Conservation (phyloP, 2,329 filamentous ascomycete genomes). For the Ophiostoma novo-ulmi region DNA sequence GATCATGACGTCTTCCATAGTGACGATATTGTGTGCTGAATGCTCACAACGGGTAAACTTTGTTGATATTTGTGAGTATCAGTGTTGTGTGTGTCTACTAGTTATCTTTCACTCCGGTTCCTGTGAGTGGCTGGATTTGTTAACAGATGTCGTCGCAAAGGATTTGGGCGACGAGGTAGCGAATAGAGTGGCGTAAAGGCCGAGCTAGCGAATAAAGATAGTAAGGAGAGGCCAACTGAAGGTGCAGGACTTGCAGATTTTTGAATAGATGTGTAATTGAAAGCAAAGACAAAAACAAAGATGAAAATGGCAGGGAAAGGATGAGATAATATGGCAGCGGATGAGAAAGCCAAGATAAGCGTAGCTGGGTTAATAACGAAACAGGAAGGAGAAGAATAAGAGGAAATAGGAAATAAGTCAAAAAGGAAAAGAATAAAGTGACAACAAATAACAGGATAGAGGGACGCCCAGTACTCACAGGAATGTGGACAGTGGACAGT, state of each 20-base stretch:
- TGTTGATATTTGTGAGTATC: constrained; percentile 4
- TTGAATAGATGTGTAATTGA: background rate
- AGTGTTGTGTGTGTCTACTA: background rate
- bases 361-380: background rate
- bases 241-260: constrained; percentile 3
- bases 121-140: constrained; percentile 9
- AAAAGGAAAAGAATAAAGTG: constrained; percentile 10
- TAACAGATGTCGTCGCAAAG: background rate
- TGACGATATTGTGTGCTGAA: background rate
- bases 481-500: constrained; percentile 11
- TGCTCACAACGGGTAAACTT: background rate
- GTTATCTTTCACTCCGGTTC: background rate
- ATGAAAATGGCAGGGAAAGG: constrained; percentile 3
- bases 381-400: background rate
- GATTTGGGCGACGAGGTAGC: constrained; percentile 4
- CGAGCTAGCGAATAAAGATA: background rate
- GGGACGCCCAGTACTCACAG: constrained; percentile 7
- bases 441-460: constrained; percentile 12
- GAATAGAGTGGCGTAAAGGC: constrained; percentile 10
- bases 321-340: background rate
- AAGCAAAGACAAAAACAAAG: background rate
- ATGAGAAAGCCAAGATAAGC: background rate
- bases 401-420: constrained; percentile 5
- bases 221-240: background rate
- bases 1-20: constrained; percentile 22